Percentiles rank a stretch among this genome's conserved stretches.
These are phyloP conservation scores for Venturia nashicola DNA, from an alignment of 2,329 filamentous ascomycete species.

Conservation along the genomic window DNA sequence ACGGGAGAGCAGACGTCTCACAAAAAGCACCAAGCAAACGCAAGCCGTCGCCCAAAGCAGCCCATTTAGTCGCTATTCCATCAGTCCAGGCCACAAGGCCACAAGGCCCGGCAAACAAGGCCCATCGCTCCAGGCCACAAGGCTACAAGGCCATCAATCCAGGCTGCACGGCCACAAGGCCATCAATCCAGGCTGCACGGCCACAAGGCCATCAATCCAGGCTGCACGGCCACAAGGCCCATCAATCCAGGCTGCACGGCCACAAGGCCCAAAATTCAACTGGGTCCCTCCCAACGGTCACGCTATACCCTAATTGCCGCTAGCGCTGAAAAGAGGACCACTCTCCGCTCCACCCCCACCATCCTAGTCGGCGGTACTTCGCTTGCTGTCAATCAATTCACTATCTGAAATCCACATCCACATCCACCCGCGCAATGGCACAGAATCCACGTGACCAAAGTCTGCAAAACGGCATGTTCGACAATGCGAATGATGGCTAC, in stretches of 20 bases:
- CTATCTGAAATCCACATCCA: neutral
- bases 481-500: neutral
- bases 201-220: too few relatives aligned
- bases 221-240: too few relatives aligned
- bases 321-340: neutral
- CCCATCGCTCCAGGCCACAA: too few relatives aligned
- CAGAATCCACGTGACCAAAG: constrained; percentile 3
- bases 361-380: neutral
- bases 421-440: neutral
- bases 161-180: too few relatives aligned
- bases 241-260: too few relatives aligned
- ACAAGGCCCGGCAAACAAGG: too few relatives aligned
- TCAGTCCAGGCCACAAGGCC: neutral
- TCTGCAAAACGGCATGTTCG: neutral
- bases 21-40: neutral
- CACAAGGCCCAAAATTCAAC: neutral
- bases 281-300: neutral
- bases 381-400: neutral
- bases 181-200: too few relatives aligned
- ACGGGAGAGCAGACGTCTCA: neutral
- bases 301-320: neutral
- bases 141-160: too few relatives aligned
- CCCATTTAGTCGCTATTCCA: neutral
- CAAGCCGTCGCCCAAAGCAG: constrained; percentile 1
- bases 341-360: neutral